Evolutionary conservation across 1,284 basidiomycete species (phyloP), one percentile per base, ranked within the genome.

Genomic region (Sanghuangporus sanghuang): DNA sequence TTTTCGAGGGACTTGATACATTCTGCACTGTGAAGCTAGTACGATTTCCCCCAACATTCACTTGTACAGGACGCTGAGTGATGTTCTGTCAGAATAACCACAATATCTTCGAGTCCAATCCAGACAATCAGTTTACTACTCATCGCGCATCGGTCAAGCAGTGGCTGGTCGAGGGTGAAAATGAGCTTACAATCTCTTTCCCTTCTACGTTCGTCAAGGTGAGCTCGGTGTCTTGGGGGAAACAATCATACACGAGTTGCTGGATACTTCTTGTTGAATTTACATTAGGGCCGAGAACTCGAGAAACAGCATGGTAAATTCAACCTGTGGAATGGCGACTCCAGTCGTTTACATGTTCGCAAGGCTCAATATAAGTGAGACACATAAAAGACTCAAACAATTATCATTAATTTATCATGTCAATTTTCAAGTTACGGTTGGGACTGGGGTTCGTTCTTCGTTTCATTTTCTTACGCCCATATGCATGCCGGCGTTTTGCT

Each of bases 1-100:
- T 95, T 7, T 93, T 95, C 66, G 92, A 95, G 16, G 94, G 95
- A 11, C 76, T 96, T 27, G 94, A 96, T 73, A 96, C 94, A 0
- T 95, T 92, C 73, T 87, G 90, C 3, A 79, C 77, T 16, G 80
- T 94, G 52, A 73, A 77, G 39, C 74, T 93, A 61, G 93, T 92
- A 66, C 74, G 87, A 74, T 67, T 53, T 59, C 27, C 36, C 12
- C 35, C 32, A 7, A 21, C 2, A 8, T 8, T 14, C 46, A 42
- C 16, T 57, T 32, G 3, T 32, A 3, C 3, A 3, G 23, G 57
- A 32, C 14, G 21, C 44, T 46, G 16, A 14, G 23, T 21, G 23
- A 59, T 27, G 32, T n/a, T 39, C 27, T 57, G 53, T 23, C 12
- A 23, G 49, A 52, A 21, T 48, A 21, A 9, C 38, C 23, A 32